phyloP scores from a whole-genome alignment of 73 alveolate genomes.

The Tetrahymena malaccensis region DNA sequence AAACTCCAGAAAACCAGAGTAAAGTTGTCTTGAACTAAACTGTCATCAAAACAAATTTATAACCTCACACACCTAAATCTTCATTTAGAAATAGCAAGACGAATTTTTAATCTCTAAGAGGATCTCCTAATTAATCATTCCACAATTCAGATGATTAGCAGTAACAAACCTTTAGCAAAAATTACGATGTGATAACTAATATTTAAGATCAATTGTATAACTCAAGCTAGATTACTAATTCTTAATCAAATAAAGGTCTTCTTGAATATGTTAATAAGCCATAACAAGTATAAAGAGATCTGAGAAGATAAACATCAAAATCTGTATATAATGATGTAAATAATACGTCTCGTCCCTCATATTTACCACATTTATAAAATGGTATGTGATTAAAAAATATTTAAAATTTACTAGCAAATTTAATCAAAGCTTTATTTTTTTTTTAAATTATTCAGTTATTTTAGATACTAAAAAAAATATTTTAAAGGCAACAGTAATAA shows the following conservation, averaged over 20 bases:
- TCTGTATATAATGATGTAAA: not conserved
- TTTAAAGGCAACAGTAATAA: not conserved
- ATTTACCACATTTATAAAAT: not conserved
- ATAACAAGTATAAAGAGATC: not conserved
- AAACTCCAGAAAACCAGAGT: not conserved
- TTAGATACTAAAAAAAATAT: too few species aligned
- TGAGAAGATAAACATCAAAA: not conserved
- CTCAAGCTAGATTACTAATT: not conserved
- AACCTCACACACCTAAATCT: not conserved
- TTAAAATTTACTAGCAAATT: too few species aligned
- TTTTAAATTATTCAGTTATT: not conserved
- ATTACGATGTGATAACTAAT: not conserved
- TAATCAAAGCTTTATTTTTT: too few species aligned
- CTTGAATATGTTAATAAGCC: not conserved
- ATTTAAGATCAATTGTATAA: not conserved
- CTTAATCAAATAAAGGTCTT: not conserved
- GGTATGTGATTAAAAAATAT: not conserved
- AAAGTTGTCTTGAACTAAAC: not conserved
- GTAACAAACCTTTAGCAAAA: not conserved
- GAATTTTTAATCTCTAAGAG: not conserved
- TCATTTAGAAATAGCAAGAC: not conserved
- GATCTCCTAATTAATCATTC: not conserved
- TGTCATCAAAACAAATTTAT: too few species aligned
- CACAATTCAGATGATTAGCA: not conserved
- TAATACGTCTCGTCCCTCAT: not conserved